Percentiles rank a stretch among this genome's conserved stretches.
These are phyloP conservation scores for Lentinula boryana DNA, from an alignment of 768 basidiomycete genomes.

Conservation along the genomic window DNA sequence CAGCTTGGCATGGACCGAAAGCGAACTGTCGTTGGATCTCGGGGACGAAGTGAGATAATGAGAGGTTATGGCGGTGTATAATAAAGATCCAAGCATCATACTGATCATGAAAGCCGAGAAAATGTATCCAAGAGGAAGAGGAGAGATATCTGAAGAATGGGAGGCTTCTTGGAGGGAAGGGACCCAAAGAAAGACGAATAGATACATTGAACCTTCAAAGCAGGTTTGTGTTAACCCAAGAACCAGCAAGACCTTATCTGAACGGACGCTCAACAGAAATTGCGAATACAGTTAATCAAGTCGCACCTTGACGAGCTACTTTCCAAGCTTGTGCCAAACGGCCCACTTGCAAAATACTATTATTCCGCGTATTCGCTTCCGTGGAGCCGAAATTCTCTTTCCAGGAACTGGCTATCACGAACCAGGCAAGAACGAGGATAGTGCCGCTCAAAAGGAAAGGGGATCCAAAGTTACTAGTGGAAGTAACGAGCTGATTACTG, in stretches of 20 bases:
- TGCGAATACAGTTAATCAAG: neutral
- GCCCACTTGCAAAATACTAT: slow-evolving; percentile 44
- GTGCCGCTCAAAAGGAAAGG: slow-evolving; percentile 64
- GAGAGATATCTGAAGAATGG: slow-evolving; percentile 20
- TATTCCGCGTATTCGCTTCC: slow-evolving; percentile 14
- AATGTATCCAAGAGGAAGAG: slow-evolving; percentile 71
- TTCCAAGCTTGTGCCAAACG: slow-evolving; percentile 51
- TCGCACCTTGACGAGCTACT: slow-evolving; percentile 46
- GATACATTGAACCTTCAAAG: slow-evolving; percentile 82
- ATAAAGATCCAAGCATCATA: slow-evolving; percentile 75
- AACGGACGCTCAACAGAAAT: neutral
- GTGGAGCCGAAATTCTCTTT: slow-evolving; percentile 62
- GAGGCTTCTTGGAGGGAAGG: slow-evolving; percentile 65
- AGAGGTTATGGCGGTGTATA: slow-evolving; percentile 49
- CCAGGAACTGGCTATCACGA: slow-evolving; percentile 56
- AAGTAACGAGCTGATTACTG: slow-evolving; percentile 57
- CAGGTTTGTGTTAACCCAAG: slow-evolving; percentile 73
- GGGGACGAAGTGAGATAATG: slow-evolving; percentile 17
- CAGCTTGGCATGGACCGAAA: slow-evolving; percentile 62
- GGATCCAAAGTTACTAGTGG: slow-evolving; percentile 44
- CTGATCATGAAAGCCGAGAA: slow-evolving; percentile 78
- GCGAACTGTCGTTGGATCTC: slow-evolving; percentile 22
- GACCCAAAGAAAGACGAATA: slow-evolving; percentile 83
- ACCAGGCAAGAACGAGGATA: slow-evolving; percentile 47
- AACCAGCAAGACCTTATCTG: slow-evolving; percentile 51